phyloP scores from a whole-genome alignment of 2,329 filamentous ascomycete species.

The Scytalidium sp. region DNA sequence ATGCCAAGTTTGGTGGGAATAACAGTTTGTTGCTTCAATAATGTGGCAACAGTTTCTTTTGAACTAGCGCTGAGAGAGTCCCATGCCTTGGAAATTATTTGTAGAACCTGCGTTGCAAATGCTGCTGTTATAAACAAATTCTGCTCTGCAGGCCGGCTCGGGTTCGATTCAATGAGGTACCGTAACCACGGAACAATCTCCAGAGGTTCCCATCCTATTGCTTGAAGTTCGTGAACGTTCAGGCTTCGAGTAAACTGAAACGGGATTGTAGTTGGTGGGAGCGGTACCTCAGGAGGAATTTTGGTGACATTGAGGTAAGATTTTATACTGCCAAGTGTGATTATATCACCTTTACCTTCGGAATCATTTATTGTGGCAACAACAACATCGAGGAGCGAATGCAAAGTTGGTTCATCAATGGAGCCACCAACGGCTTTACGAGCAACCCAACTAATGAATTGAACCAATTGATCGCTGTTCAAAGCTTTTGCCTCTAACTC shows the following conservation, averaged over 20 bases:
- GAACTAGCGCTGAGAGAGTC: slow-evolving; percentile 68
- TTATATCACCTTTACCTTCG: slow-evolving; percentile 63
- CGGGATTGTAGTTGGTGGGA: slow-evolving; percentile 79
- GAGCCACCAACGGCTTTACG: slow-evolving; percentile 69
- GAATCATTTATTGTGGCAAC: slow-evolving; percentile 65
- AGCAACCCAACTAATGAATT: slow-evolving; percentile 83
- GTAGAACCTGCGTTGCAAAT: slow-evolving; percentile 75
- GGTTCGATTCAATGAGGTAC: slow-evolving; percentile 69
- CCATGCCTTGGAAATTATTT: slow-evolving; percentile 85
- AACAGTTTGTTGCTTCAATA: slow-evolving; percentile 67
- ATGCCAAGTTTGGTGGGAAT: slow-evolving; percentile 92
- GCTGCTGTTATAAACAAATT: slow-evolving; percentile 68
- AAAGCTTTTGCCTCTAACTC: slow-evolving; percentile 83
- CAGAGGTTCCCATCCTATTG: slow-evolving; percentile 82
- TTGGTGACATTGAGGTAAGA: slow-evolving; percentile 74
- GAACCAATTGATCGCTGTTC: slow-evolving; percentile 70
- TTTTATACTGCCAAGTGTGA: slow-evolving; percentile 72
- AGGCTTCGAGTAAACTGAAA: slow-evolving; percentile 76
- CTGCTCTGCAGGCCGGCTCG: slow-evolving; percentile 57
- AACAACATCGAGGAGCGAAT: slow-evolving; percentile 73
- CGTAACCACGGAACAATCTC: slow-evolving; percentile 83
- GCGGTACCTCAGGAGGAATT: slow-evolving; percentile 77
- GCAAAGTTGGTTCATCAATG: slow-evolving; percentile 65
- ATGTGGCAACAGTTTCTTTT: slow-evolving; percentile 60
- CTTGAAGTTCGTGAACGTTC: slow-evolving; percentile 65